Base-by-base conservation (phyloP, 2,329 filamentous ascomycete genomes). In the Xylariaceae sp. region DNA sequence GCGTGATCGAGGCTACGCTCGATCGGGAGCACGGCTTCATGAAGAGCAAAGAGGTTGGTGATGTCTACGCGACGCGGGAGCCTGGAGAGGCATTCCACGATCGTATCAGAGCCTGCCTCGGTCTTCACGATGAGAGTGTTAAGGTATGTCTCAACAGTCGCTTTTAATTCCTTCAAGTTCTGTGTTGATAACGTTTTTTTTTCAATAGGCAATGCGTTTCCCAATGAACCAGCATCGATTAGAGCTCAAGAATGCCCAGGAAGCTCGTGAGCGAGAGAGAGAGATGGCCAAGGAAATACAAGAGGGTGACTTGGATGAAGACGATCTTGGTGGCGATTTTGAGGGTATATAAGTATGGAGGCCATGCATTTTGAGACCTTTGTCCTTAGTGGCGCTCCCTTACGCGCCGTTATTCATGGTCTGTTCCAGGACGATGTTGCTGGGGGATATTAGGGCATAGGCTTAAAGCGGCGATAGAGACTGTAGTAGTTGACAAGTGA, bases 251-350 rank as follows among this genome's bases (percentile, higher is more conserved):
- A 97, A 95, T 67, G 94, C 94, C 0, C 92, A 97, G 73, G 95
- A 99, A 74, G 94, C 94, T n/a, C 83, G 94, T 49, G 94, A 99
- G 72, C 83, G 94, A 26, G 94, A 99, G 78, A 83, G 94, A 19
- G 94, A 99, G 74, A 84, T 99, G 79, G 94, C 91, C 60, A 97
- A 97, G 80, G 94, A 99, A 78, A 97, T 99, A 69, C 90, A 96
- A 73, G 94, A 97, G 63, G 94, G 92, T 26, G 94, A 99, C 68
- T 81, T 96, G 72, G 94, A 97, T 66, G 94, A 96, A 66, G 94
- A 96, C 68, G 94, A 97, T 75, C 86, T 95, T 47, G 91, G 89
- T 51, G 92, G 91, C 55, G 92, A 96, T 68, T 97, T 96, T 73
- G 94, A 97, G 67, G 92, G 90, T 66, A 90, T 97, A 80, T 97